Conservation (phyloP, 768 basidiomycete genomes). For the Termitomyces sp. region DNA sequence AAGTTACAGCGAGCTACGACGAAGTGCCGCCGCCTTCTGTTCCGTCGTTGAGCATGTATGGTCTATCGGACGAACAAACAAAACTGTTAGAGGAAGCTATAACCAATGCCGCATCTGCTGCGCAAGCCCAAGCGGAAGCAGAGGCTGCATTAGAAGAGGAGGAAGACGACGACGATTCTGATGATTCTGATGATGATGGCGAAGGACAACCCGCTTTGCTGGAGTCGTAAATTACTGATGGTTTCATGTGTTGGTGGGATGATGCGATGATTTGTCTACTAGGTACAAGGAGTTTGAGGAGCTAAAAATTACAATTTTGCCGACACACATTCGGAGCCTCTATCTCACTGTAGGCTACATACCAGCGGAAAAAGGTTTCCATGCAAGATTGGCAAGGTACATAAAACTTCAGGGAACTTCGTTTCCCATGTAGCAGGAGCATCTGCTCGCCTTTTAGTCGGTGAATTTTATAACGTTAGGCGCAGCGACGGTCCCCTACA, state of each 20-base stretch:
- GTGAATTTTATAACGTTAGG: conserved; percentile 23
- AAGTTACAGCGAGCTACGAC: background rate
- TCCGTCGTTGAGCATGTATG: conserved; percentile 57
- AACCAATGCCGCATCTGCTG: conserved; percentile 66
- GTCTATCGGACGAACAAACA: conserved; percentile 69
- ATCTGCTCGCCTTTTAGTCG: conserved; percentile 9
- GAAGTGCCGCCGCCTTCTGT: conserved; percentile 15
- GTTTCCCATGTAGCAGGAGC: background rate
- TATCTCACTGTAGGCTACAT: background rate
- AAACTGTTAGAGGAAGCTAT: conserved; percentile 67
- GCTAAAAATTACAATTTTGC: conserved; percentile 10
- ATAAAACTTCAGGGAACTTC: background rate
- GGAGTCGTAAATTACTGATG: background rate
- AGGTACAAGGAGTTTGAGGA: conserved; percentile 9
- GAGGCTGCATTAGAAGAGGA: conserved; percentile 72
- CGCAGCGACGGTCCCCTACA: too few relatives aligned
- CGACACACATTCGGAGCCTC: background rate
- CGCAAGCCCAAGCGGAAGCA: conserved; percentile 74
- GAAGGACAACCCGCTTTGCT: conserved; percentile 26
- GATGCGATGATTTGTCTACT: conserved; percentile 1
- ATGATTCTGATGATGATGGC: conserved; percentile 38
- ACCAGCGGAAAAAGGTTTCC: background rate
- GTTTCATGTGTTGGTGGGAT: conserved; percentile 2
- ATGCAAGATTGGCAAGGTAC: background rate
- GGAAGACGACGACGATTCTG: conserved; percentile 41